Evolutionary conservation across 2,329 filamentous ascomycete genomes (phyloP), one percentile per base, ranked within the genome.

Genomic region (Fusarium algeriense): DNA sequence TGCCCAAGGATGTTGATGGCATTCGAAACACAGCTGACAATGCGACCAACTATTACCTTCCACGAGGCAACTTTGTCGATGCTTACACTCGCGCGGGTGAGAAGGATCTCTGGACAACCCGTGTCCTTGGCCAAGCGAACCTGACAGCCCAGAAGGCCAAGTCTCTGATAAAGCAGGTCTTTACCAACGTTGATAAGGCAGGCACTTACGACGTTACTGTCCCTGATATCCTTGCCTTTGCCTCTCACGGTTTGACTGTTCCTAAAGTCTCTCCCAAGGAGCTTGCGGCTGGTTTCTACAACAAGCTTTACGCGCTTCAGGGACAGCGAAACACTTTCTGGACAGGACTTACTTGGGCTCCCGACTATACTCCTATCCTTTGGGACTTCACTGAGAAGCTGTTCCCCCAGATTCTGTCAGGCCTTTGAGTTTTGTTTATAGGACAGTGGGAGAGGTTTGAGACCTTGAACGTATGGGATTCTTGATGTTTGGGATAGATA

Each of bases 271-370:
- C 75, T 2, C 38, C 75, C 1, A 52, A 78, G 3, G 74, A 78
- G 6, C 77, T 83, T 19, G 56, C 60, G 2, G 54, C 48, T 6
- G 80, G 81, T 1, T 82, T 83, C 50, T 82, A 80, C 37, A 41
- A 67, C 0, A 70, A 81, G 15, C 46, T 83, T 7, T 77, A 81
- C 30, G 71, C 52, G 0, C 64, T 83, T 12, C 80, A 83, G 69
- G 80, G 81, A 1, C 60, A 75, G 35, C 70, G 74, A 1, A 80
- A 76, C 44, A 83, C 81, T 1, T 83, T 77, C 62, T 83, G 80
- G 64, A 80, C 81, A 2, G 81, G 80, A 3, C 60, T 70, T 1
- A 34, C 62, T 3, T 70, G 67, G 67, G 68, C 67, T 3, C 67
- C 77, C 1, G 75, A 77, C 2, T 76, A 77, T 30, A 30, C 75